Conservation (phyloP, 2,329 filamentous ascomycete species). For the Apiospora hydei region DNA sequence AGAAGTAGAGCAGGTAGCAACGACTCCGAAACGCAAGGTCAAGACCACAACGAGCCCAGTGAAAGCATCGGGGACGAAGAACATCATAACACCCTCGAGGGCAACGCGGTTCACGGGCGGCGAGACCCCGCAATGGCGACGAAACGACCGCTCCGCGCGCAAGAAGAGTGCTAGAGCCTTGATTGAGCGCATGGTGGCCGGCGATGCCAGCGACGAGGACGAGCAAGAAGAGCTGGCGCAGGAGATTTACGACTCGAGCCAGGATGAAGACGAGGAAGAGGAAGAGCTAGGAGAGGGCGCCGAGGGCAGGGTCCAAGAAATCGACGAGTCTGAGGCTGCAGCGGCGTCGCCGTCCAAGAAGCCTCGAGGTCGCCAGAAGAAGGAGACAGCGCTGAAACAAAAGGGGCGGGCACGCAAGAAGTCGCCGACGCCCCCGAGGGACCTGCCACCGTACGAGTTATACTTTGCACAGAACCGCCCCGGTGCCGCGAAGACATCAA, state of each 20-base stretch:
- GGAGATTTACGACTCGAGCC: constrained; percentile 69
- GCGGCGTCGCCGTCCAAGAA: constrained; percentile 56
- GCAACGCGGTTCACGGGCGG: constrained; percentile 38
- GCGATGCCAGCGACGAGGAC: constrained; percentile 76
- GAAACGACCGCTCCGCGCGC: constrained; percentile 78
- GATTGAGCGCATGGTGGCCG: constrained; percentile 69
- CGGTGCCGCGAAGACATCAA: constrained; percentile 82
- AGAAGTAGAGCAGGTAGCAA: not conserved
- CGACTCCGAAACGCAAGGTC: not conserved
- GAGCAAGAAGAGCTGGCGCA: constrained; percentile 77
- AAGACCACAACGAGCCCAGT: not conserved
- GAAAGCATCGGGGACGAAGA: constrained; percentile 6
- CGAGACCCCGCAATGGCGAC: constrained; percentile 68
- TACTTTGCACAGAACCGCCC: constrained; percentile 94
- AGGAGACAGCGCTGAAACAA: constrained; percentile 42
- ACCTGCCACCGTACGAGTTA: constrained; percentile 86
- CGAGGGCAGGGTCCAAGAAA: constrained; percentile 33
- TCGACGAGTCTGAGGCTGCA: constrained; percentile 31
- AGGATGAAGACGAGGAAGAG: constrained; percentile 47
- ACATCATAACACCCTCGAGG: constrained; percentile 36
- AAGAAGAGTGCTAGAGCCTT: constrained; percentile 30
- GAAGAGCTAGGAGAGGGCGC: constrained; percentile 39
- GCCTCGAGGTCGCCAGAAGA: constrained; percentile 55
- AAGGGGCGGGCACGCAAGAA: constrained; percentile 55
- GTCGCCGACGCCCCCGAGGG: constrained; percentile 79